A percentile compares a stretch with the other conserved stretches of the same genome.
Evolutionary conservation across 805 yeast species (phyloP).

Genomic region (Kodamaea fukazawae): DNA sequence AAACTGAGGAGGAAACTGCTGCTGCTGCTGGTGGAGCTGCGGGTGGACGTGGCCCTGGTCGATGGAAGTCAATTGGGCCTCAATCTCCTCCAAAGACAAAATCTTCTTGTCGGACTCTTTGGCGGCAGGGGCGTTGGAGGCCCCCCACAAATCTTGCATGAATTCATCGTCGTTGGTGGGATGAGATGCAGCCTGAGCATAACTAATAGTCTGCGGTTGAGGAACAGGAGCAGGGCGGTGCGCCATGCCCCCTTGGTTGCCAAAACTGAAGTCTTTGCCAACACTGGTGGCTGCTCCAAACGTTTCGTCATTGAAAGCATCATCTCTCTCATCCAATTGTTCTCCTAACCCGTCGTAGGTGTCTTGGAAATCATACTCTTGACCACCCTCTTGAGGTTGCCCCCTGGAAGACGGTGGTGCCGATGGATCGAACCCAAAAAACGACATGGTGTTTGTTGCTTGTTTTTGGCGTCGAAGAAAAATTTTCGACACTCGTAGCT

Average conservation of each 20-base stretch:
- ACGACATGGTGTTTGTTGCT: constrained; percentile 46
- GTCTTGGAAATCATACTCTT: constrained; percentile 73
- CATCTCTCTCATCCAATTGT: constrained; percentile 62
- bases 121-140: constrained; percentile 27
- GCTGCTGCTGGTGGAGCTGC: constrained; percentile 9
- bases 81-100: constrained; percentile 78
- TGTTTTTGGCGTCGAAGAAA: constrained; percentile 5
- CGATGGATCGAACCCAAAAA: constrained; percentile 61
- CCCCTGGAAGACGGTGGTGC: constrained; percentile 30
- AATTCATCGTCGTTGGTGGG: constrained; percentile 42
- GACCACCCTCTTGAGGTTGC: constrained; percentile 16
- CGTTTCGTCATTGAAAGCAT: constrained; percentile 77
- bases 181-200: constrained; percentile 38
- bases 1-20: constrained; percentile 32
- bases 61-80: constrained; percentile 64
- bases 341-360: constrained; percentile 79
- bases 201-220: constrained; percentile 26
- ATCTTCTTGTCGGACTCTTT: constrained; percentile 43
- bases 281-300: constrained; percentile 57
- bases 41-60: constrained; percentile 23
- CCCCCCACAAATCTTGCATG: constrained; percentile 46
- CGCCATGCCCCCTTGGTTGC: constrained; percentile 21
- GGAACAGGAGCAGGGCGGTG: constrained; percentile 9
- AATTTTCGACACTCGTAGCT: constrained; percentile 10
- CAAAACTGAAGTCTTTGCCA: constrained; percentile 67